These are phyloP conservation scores for Xerocomellus chrysenteron DNA, from an alignment of 768 basidiomycete genomes.

Conservation along the genomic window DNA sequence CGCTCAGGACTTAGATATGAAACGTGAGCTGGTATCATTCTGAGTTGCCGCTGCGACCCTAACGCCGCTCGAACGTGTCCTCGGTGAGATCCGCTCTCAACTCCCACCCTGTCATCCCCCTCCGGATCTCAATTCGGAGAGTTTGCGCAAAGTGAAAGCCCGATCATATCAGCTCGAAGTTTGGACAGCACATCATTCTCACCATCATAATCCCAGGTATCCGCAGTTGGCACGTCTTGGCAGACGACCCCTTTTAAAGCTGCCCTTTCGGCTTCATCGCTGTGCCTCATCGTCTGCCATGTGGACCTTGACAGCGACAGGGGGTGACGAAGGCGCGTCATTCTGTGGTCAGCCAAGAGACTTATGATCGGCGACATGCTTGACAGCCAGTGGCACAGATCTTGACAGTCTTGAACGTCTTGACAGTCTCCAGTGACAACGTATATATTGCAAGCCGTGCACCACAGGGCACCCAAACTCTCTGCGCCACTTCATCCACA, in stretches of 20 bases:
- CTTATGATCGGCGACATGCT: background rate
- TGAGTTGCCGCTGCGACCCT: conserved; percentile 2
- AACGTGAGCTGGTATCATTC: conserved; percentile 15
- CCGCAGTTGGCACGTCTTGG: conserved; percentile 14
- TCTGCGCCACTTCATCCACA: conserved; percentile 19
- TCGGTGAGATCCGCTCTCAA: conserved; percentile 31
- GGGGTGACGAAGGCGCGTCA: conserved; percentile 15
- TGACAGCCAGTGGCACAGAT: conserved; percentile 5
- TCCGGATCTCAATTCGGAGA: conserved; percentile 26
- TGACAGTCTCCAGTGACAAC: conserved; percentile 3
- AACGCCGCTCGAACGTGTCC: conserved; percentile 22
- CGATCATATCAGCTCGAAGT: conserved; percentile 21
- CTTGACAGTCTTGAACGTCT: conserved; percentile 5
- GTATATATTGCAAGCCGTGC: conserved; percentile 4
- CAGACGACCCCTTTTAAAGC: conserved; percentile 14
- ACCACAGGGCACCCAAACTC: conserved; percentile 6
- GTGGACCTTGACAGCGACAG: conserved; percentile 4
- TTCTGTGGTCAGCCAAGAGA: background rate
- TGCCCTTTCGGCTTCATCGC: background rate
- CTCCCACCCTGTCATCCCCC: conserved; percentile 9
- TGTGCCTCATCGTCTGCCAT: conserved; percentile 22
- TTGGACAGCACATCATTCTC: conserved; percentile 15
- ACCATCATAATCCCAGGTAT: conserved; percentile 13
- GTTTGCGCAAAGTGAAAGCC: conserved; percentile 20
- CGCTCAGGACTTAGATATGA: conserved; percentile 8